Evolutionary conservation across 768 basidiomycete genomes (phyloP).

Genomic region (Hortiboletus flavorubellus): DNA sequence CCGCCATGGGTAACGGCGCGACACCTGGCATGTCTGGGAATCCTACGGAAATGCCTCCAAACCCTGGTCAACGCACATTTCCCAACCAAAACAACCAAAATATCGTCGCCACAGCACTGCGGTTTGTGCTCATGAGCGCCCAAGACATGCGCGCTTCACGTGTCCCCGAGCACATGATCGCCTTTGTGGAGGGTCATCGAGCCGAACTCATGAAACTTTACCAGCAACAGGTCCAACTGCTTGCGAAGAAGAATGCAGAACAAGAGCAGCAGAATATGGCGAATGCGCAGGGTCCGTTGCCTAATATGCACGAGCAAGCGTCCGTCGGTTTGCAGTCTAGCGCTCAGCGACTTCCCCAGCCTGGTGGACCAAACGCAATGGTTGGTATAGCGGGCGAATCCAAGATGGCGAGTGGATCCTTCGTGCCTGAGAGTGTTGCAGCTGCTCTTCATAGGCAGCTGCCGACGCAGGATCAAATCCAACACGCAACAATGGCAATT

Average conservation of each 20-base stretch:
- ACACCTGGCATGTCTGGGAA: constrained; percentile 11
- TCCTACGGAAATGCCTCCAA: constrained; percentile 20
- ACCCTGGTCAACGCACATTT: constrained; percentile 3
- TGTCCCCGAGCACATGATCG: constrained; percentile 49
- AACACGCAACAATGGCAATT: constrained; percentile 29
- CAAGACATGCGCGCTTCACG: constrained; percentile 52
- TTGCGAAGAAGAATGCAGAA: constrained; percentile 19
- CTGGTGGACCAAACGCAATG: constrained; percentile 10
- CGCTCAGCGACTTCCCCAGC: constrained; percentile 16
- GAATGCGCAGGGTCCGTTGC: constrained; percentile 16
- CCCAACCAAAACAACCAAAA: constrained; percentile 19
- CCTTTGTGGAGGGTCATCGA: constrained; percentile 56
- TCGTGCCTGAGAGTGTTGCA: constrained; percentile 3
- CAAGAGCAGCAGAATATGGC: constrained; percentile 23
- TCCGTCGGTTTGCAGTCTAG: constrained; percentile 10
- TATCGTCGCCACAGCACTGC: constrained; percentile 44
- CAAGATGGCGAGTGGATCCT: constrained; percentile 16
- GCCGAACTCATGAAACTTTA: constrained; percentile 22
- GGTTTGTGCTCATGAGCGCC: constrained; percentile 43
- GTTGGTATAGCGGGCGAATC: constrained; percentile 13
- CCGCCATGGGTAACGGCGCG: constrained; percentile 8
- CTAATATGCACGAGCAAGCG: constrained; percentile 22
- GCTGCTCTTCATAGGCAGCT: constrained; percentile 4
- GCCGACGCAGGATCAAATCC: constrained; percentile 34
- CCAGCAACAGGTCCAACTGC: constrained; percentile 24